Conservation (phyloP, 345 rosid species). For the Limnanthes douglasii region DNA sequence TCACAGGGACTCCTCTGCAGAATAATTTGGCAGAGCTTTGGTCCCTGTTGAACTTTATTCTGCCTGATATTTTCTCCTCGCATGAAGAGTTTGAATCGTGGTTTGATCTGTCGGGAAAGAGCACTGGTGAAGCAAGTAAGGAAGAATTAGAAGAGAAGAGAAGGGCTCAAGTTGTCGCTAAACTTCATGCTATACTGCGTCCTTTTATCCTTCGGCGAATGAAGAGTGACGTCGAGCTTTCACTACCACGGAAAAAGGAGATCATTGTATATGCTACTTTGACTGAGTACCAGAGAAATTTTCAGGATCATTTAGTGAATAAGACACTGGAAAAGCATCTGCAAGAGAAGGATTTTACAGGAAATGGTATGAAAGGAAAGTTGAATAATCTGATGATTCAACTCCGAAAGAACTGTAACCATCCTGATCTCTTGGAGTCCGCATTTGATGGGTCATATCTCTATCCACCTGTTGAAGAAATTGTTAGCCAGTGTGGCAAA, state of each 20-base stretch:
- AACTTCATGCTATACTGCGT: slow-evolving; percentile 86
- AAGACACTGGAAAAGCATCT: slow-evolving; percentile 52
- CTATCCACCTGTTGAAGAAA: slow-evolving; percentile 74
- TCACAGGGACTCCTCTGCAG: slow-evolving; percentile 95
- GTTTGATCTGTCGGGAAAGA: slow-evolving; percentile 83
- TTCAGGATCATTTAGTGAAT: slow-evolving; percentile 79
- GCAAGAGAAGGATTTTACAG: slow-evolving; percentile 40
- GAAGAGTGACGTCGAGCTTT: slow-evolving; percentile 87
- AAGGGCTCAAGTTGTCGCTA: slow-evolving; percentile 75
- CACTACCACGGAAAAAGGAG: slow-evolving; percentile 89
- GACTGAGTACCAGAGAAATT: slow-evolving; percentile 71
- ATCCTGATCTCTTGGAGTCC: slow-evolving; percentile 79
- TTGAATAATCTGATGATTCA: slow-evolving; percentile 68
- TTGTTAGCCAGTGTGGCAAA: slow-evolving; percentile 86
- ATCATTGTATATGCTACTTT: slow-evolving; percentile 77
- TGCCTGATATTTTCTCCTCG: slow-evolving; percentile 89
- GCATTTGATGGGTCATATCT: slow-evolving; percentile 45
- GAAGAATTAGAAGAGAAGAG: slow-evolving; percentile 79
- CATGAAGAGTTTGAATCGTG: slow-evolving; percentile 95
- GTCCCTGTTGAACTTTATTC: slow-evolving; percentile 87
- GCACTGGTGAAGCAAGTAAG: slow-evolving; percentile 22
- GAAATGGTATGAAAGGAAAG: slow-evolving; percentile 44
- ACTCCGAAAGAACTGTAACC: slow-evolving; percentile 95
- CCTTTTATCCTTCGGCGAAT: slow-evolving; percentile 93
- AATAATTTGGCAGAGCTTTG: slow-evolving; percentile 94